A percentile compares a stretch with the other conserved stretches of the same genome.
phyloP scores from a whole-genome alignment of 352 stramenopile genomes.

The Globisporangium recalcitrans region DNA sequence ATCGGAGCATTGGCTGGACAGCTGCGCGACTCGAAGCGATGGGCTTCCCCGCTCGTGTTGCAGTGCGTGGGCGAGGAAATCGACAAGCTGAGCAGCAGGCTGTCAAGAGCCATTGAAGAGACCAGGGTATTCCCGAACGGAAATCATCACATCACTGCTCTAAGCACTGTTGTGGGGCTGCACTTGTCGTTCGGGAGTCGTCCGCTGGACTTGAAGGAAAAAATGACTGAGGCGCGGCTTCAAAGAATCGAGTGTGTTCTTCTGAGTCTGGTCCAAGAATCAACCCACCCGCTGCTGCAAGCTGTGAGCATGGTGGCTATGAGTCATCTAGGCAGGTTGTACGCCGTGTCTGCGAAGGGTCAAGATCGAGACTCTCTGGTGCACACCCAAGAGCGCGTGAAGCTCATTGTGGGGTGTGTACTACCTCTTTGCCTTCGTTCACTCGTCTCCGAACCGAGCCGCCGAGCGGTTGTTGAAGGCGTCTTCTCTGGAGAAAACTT shows the following conservation, averaged over 20 bases:
- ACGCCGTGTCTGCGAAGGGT: conserved; percentile 1
- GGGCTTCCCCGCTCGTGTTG: conserved; percentile 25
- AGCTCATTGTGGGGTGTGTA: conserved; percentile 1
- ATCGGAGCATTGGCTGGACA: conserved; percentile 32
- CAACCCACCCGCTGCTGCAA: conserved; percentile 18
- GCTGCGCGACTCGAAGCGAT: conserved; percentile 34
- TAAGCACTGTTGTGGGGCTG: conserved; percentile 26
- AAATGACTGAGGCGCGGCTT: conserved; percentile 16
- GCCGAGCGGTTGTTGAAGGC: background rate
- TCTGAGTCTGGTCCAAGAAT: conserved; percentile 14
- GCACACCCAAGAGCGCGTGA: conserved; percentile 2
- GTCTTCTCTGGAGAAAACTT: background rate
- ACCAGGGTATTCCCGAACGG: conserved; percentile 29
- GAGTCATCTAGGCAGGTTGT: conserved; percentile 26
- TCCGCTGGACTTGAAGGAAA: conserved; percentile 20
- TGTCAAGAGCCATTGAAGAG: conserved; percentile 33
- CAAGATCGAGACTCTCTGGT: background rate
- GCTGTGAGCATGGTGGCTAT: conserved; percentile 21
- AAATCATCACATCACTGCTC: conserved; percentile 13
- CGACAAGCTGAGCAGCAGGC: conserved; percentile 18
- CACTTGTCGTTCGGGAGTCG: conserved; percentile 32
- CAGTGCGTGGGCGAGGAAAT: conserved; percentile 22
- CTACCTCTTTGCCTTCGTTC: background rate
- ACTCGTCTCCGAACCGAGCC: background rate
- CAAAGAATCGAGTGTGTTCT: conserved; percentile 24